Conservation (phyloP, 371 early-diverging fungal genomes). For the Actinomortierella wolfii region DNA sequence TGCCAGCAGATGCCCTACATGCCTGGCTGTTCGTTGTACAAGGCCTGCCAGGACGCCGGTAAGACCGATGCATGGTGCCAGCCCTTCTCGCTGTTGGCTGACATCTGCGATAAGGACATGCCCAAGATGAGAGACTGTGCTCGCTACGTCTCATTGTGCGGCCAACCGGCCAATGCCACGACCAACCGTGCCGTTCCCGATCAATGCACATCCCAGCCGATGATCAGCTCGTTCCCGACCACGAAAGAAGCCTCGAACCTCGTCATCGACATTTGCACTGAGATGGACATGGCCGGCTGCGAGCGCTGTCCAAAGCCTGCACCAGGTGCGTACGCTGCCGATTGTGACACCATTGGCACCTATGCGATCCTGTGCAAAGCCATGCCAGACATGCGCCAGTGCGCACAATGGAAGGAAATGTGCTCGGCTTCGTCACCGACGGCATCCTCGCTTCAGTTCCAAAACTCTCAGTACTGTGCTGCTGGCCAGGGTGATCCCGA, state of each 20-base stretch:
- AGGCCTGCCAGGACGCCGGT: conserved; percentile 42
- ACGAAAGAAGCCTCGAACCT: conserved; percentile 50
- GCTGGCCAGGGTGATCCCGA: conserved; percentile 36
- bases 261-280: conserved; percentile 59
- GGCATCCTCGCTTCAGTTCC: conserved; percentile 14
- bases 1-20: conserved; percentile 58
- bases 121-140: conserved; percentile 55
- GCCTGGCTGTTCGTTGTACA: conserved; percentile 59
- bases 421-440: conserved; percentile 45
- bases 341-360: conserved; percentile 49
- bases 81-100: conserved; percentile 58
- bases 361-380: conserved; percentile 54
- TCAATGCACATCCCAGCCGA: conserved; percentile 49
- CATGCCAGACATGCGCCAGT: conserved; percentile 69
- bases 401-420: conserved; percentile 52
- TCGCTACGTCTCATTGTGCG: conserved; percentile 39
- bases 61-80: conserved; percentile 52
- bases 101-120: conserved; percentile 66
- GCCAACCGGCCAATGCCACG: conserved; percentile 6
- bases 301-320: conserved; percentile 49
- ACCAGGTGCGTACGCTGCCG: conserved; percentile 32
- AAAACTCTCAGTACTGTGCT: conserved; percentile 35
- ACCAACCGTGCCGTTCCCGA: conserved; percentile 34
- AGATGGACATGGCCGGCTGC: conserved; percentile 68
- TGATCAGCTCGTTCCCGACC: conserved; percentile 55